A percentile compares a stretch with the other conserved stretches of the same genome.
Evolutionary conservation across 768 basidiomycete species (phyloP).

Genomic region (Dentipellis fragilis): DNA sequence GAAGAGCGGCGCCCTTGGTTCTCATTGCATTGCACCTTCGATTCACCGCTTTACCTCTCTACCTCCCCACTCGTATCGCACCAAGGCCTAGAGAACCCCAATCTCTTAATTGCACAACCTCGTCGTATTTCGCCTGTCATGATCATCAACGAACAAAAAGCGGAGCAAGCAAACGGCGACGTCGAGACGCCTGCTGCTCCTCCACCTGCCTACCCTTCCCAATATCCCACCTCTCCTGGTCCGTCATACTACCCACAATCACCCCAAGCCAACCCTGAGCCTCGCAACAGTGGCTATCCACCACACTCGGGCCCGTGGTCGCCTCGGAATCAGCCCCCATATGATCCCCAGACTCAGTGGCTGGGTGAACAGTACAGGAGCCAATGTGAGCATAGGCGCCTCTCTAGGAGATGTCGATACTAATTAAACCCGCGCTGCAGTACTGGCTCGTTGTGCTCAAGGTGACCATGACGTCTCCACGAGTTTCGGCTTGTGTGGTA

Average conservation of each 20-base stretch:
- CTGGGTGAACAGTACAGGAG: conserved; percentile 11
- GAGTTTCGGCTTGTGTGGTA: conserved; percentile 20
- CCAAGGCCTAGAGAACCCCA: too few relatives aligned
- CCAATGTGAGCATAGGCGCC: conserved; percentile 8
- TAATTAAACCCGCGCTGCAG: conserved; percentile 1
- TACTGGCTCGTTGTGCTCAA: conserved; percentile 19
- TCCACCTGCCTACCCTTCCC: not conserved
- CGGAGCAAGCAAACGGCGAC: not conserved
- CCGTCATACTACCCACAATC: not conserved
- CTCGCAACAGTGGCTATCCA: conserved; percentile 1
- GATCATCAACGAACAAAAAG: not conserved
- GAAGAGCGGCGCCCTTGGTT: too few relatives aligned
- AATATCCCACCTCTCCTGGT: not conserved
- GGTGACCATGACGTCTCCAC: conserved; percentile 20
- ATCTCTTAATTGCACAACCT: too few relatives aligned
- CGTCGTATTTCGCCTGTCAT: not conserved
- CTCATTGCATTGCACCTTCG: too few relatives aligned
- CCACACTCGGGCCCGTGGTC: not conserved
- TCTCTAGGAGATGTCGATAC: too few relatives aligned
- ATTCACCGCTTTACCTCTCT: too few relatives aligned
- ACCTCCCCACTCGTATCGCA: too few relatives aligned
- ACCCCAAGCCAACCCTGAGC: not conserved
- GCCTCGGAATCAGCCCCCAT: not conserved
- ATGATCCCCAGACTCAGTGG: conserved; percentile 3
- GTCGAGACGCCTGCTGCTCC: not conserved